Evolutionary conservation across 2,329 filamentous ascomycete genomes (phyloP).

Genomic region (Cordyceps militaris): DNA sequence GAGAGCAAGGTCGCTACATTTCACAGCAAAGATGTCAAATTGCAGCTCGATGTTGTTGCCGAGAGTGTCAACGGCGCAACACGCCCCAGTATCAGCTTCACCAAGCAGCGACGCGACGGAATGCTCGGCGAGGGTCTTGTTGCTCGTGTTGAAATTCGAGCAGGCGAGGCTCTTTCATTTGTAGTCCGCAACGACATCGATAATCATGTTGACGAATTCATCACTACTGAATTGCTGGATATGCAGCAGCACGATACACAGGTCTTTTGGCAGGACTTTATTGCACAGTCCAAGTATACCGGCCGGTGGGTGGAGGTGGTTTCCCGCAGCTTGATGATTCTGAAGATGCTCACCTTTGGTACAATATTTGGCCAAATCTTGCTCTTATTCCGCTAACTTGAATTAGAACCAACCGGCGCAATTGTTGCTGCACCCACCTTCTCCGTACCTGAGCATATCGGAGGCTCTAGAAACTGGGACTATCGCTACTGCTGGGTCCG

Average conservation of each 20-base stretch:
- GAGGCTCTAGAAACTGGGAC: slow-evolving; percentile 61
- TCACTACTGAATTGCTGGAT: slow-evolving; percentile 53
- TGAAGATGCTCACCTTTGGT: slow-evolving; percentile 67
- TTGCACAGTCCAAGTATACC: slow-evolving; percentile 61
- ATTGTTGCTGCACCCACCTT: slow-evolving; percentile 73
- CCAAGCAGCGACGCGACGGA: slow-evolving; percentile 42
- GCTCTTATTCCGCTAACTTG: neutral
- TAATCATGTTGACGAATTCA: slow-evolving; percentile 48
- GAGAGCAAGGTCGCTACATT: slow-evolving; percentile 58
- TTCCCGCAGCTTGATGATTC: slow-evolving; percentile 60
- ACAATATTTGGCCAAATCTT: neutral
- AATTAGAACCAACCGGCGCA: slow-evolving; percentile 62
- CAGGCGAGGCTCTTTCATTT: slow-evolving; percentile 64
- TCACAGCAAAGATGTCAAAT: slow-evolving; percentile 47
- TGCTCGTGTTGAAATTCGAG: slow-evolving; percentile 50
- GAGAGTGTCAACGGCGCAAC: slow-evolving; percentile 40
- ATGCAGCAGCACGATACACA: slow-evolving; percentile 62
- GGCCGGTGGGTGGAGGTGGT: slow-evolving; percentile 69
- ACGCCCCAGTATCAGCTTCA: slow-evolving; percentile 49
- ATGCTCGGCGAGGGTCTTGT: slow-evolving; percentile 57
- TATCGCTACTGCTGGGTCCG: slow-evolving; percentile 74
- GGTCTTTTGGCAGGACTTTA: slow-evolving; percentile 67
- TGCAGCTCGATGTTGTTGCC: slow-evolving; percentile 62
- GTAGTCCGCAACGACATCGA: slow-evolving; percentile 57
- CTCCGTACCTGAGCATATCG: slow-evolving; percentile 67